Evolutionary conservation across 2,329 filamentous ascomycete species (phyloP), one percentile per base, ranked within the genome.

Genomic region (Eutypa lata): DNA sequence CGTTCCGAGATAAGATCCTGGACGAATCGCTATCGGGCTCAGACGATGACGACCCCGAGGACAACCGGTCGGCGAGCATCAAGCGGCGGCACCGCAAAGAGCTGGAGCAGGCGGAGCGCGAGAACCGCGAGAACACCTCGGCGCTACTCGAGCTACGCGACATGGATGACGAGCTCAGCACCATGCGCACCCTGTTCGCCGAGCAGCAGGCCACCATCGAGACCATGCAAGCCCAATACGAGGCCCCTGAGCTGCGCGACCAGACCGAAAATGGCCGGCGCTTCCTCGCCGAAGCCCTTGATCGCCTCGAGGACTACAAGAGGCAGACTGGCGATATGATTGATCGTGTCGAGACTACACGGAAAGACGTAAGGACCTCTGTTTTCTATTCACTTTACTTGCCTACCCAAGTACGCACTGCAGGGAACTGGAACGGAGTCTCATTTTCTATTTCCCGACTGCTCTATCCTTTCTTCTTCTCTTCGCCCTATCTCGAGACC

Each of bases 61-160:
- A 66, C 24, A 65, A 67, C 49, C 70, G 71, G 7, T 67, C 77
- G 1, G 57, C 67, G 2, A 64, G 69, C 2, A 80, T 72, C 65
- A 77, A 72, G 68, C 74, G 63, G 61, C 70, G 65, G n/a, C 73
- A 72, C 60, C 68, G 60, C 51, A 68, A 67, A 14, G 73, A 76
- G 52, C 58, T 74, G 18, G 66, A 71, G 53, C 63, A 68, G 45
- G 73, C 79, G 1, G 81, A 85, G 56, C 72, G 74, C 1, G 79
- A 84, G 53, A 86, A 86, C 57, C 76, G 83, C 7, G 79, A 84
- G 54, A 84, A 85, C 56, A 83, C 84, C 0, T 85, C 84, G 0
- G 81, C 83, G 0, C 68, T 87, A 0, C 70, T 87, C 0, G 84
- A 87, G 60, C 72, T 87, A 0, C 76, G 83, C 13, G 84, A 87